Percentiles rank a stretch among this genome's conserved stretches.
phyloP scores from a whole-genome alignment of 306 rosid species.

The Vigna hirtella region DNA sequence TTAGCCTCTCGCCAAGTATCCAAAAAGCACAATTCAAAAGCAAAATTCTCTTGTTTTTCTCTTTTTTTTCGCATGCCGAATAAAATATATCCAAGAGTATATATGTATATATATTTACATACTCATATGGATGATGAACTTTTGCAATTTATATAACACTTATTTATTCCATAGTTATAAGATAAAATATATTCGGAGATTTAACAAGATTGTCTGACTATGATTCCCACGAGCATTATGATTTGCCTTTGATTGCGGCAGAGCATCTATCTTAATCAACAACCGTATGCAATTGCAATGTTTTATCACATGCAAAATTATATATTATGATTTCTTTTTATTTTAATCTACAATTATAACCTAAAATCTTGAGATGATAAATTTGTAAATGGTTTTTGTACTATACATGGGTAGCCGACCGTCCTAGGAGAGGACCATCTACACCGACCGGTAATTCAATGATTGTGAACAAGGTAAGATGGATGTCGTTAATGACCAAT shows the following conservation, averaged over 20 bases:
- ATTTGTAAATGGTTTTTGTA: too few relatives aligned
- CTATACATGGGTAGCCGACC: too few relatives aligned
- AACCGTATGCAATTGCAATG: slow-evolving; percentile 4
- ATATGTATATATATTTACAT: neutral
- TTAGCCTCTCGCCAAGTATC: slow-evolving; percentile 41
- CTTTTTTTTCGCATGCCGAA: neutral
- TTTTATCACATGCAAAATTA: slow-evolving; percentile 4
- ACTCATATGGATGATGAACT: neutral
- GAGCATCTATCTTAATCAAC: slow-evolving; percentile 34
- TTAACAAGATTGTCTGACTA: slow-evolving; percentile 36
- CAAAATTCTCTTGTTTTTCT: slow-evolving; percentile 32
- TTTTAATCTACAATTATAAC: too few relatives aligned
- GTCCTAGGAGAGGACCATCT: too few relatives aligned
- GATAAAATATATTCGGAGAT: slow-evolving; percentile 47
- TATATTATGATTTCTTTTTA: too few relatives aligned
- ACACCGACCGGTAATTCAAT: too few relatives aligned
- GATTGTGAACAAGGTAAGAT: too few relatives aligned
- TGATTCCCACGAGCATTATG: slow-evolving; percentile 47
- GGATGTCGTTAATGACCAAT: too few relatives aligned
- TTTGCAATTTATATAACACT: slow-evolving; percentile 1
- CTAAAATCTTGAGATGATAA: too few relatives aligned
- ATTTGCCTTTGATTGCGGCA: slow-evolving; percentile 38
- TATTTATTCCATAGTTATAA: slow-evolving; percentile 11
- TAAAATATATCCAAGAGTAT: slow-evolving; percentile 2
- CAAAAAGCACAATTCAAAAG: slow-evolving; percentile 31